These are phyloP conservation scores for Talaromyces amestolkiae DNA, from an alignment of 2,329 filamentous ascomycete genomes.

Conservation along the genomic window DNA sequence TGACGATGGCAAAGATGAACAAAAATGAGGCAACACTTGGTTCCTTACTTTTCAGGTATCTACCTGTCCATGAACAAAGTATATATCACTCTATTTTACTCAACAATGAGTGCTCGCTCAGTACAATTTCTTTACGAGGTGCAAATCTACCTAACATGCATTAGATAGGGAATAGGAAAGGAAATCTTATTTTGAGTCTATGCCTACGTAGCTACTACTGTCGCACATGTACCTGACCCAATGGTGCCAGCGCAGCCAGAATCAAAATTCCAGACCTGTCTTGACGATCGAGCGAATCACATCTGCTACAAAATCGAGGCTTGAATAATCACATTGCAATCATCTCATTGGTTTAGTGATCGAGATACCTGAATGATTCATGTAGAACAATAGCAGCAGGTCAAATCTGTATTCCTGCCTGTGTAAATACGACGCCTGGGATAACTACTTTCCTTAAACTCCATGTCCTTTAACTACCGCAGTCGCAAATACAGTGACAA, in stretches of 20 bases:
- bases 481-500: neutral
- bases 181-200: neutral
- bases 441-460: neutral
- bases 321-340: neutral
- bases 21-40: neutral
- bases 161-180: neutral
- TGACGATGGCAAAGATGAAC: neutral
- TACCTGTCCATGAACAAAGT: neutral
- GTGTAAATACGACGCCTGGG: neutral
- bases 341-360: neutral
- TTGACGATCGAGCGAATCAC: neutral
- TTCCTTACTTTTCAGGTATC: neutral
- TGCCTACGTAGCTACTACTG: neutral
- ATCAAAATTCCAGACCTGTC: neutral
- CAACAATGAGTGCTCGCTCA: neutral
- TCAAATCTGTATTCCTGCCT: neutral
- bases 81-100: neutral
- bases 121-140: neutral
- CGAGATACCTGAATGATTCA: neutral
- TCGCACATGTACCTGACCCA: neutral
- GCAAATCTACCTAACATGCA: neutral
- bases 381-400: neutral
- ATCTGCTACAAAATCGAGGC: neutral
- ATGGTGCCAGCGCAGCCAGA: conserved; percentile 5
- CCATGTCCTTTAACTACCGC: neutral